These are phyloP conservation scores for Dactylellina sp. DNA, from an alignment of 2,329 filamentous ascomycete genomes.

Conservation along the genomic window DNA sequence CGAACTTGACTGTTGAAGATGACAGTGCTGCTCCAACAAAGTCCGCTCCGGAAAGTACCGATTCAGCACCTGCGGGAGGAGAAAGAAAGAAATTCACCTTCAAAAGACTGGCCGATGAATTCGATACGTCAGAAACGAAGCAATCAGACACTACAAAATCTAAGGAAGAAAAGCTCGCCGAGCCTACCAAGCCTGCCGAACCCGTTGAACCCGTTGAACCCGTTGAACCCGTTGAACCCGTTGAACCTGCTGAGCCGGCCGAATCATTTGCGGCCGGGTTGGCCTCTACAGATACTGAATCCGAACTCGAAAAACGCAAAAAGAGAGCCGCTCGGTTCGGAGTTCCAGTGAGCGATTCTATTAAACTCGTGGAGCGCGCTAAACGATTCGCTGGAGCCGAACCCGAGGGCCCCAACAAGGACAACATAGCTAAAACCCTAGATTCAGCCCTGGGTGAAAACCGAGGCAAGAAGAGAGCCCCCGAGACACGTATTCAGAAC, in stretches of 20 bases:
- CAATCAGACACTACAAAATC: conserved; percentile 20
- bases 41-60: not conserved
- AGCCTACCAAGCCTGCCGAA: no score
- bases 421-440: conserved; percentile 37
- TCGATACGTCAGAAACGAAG: conserved; percentile 31
- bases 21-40: conserved; percentile 1
- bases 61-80: conserved; percentile 23
- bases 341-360: conserved; percentile 32
- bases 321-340: conserved; percentile 56
- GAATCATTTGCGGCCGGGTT: conserved; percentile 38
- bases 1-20: conserved; percentile 13
- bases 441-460: conserved; percentile 54
- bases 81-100: conserved; percentile 57
- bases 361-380: conserved; percentile 54
- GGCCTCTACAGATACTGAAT: conserved; percentile 36
- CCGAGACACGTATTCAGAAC: conserved; percentile 46
- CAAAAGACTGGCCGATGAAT: conserved; percentile 54
- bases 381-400: conserved; percentile 48
- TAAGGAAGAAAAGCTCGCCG: conserved; percentile 5
- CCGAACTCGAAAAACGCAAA: conserved; percentile 57
- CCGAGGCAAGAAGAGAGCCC: conserved; percentile 47
- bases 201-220: no score
- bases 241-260: conserved; percentile 20
- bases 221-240: conserved; percentile 1
- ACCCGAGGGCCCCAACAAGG: conserved; percentile 19